A percentile compares a stretch with the other conserved stretches of the same genome.
phyloP scores from a whole-genome alignment of 140 eudicot genomes.

The Eryngium alpinum region DNA sequence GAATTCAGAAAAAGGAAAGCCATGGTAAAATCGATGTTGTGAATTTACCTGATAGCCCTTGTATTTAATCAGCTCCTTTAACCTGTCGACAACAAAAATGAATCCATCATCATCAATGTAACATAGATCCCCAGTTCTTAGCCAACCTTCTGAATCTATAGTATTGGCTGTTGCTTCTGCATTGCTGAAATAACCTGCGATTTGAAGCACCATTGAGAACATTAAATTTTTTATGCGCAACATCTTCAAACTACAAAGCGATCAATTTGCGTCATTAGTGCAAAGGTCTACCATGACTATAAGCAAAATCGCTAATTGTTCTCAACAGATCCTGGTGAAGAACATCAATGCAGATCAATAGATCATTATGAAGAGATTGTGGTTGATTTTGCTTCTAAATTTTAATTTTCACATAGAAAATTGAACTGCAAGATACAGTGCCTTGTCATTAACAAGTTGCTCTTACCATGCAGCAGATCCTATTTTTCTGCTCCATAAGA shows the following conservation, averaged over 20 bases:
- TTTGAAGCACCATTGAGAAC: background rate
- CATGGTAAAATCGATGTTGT: background rate
- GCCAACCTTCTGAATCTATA: conserved; percentile 77
- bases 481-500: background rate
- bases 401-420: background rate
- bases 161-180: conserved; percentile 92
- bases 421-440: background rate
- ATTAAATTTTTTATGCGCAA: too few relatives aligned
- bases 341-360: background rate
- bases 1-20: background rate
- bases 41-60: conserved; percentile 85
- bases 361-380: background rate
- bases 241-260: background rate
- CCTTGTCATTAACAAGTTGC: background rate
- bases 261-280: background rate
- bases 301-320: background rate
- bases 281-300: background rate
- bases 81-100: conserved; percentile 83
- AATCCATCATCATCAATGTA: conserved; percentile 92
- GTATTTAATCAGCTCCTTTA: conserved; percentile 89
- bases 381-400: background rate
- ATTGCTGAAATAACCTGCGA: conserved; percentile 75
- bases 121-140: conserved; percentile 90
- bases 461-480: background rate
- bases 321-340: background rate